A percentile compares a stretch with the other conserved stretches of the same genome.
Evolutionary conservation across 257 asterid species (phyloP).

Genomic region (Striga asiatica): DNA sequence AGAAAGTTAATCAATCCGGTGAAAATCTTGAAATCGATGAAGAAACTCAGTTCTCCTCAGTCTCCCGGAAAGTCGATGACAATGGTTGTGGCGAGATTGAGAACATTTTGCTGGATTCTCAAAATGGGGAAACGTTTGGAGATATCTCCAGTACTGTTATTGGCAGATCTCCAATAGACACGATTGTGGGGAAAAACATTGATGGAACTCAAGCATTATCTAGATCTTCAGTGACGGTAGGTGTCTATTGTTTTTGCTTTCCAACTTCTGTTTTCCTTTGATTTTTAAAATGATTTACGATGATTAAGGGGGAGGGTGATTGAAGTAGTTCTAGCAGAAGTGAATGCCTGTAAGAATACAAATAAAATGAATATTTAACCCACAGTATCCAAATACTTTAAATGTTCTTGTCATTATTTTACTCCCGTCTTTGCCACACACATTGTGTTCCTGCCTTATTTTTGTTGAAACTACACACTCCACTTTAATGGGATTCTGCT

Average conservation of each 20-base stretch:
- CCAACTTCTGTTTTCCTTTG: background rate
- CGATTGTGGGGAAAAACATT: slow-evolving; percentile 22
- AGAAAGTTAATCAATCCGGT: slow-evolving; percentile 65
- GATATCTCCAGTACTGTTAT: slow-evolving; percentile 35
- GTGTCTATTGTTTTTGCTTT: slow-evolving; percentile 3
- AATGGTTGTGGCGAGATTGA: slow-evolving; percentile 72
- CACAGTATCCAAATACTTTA: background rate
- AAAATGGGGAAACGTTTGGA: slow-evolving; percentile 80
- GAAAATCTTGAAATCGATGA: slow-evolving; percentile 74
- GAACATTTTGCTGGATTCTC: slow-evolving; percentile 50
- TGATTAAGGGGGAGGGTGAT: background rate
- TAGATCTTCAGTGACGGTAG: slow-evolving; percentile 37
- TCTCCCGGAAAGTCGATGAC: slow-evolving; percentile 60
- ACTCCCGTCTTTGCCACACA: background rate
- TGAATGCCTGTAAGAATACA: background rate
- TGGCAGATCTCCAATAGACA: slow-evolving; percentile 29
- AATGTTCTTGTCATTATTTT: background rate
- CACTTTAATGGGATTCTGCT: too few relatives aligned
- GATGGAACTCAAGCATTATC: slow-evolving; percentile 30
- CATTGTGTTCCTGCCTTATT: background rate
- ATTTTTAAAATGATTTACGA: background rate
- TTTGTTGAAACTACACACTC: too few relatives aligned
- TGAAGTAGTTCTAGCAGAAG: background rate
- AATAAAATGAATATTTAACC: background rate
- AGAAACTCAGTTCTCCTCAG: slow-evolving; percentile 84